These are phyloP conservation scores for Lepiota subincarnata DNA, from an alignment of 768 basidiomycete species.

Conservation along the genomic window DNA sequence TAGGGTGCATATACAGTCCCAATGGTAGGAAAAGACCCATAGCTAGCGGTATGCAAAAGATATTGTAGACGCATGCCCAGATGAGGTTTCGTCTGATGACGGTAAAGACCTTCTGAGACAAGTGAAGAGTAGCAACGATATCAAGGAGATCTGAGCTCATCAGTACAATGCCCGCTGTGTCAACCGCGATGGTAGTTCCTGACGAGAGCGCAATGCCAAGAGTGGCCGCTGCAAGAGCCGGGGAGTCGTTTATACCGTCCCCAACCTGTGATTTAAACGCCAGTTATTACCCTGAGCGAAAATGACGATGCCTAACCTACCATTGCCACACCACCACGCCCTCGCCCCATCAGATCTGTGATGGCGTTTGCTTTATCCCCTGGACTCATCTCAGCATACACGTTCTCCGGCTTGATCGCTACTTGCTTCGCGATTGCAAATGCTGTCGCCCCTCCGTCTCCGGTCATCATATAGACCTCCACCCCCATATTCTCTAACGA, in stretches of 20 bases:
- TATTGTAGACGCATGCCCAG: slow-evolving; percentile 95
- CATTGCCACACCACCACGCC: slow-evolving; percentile 83
- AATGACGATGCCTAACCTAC: slow-evolving; percentile 38
- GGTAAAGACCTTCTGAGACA: slow-evolving; percentile 82
- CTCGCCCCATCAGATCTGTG: slow-evolving; percentile 71
- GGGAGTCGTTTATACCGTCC: slow-evolving; percentile 98
- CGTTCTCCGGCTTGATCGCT: slow-evolving; percentile 76
- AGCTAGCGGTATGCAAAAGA: slow-evolving; percentile 93
- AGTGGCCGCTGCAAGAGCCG: slow-evolving; percentile 91
- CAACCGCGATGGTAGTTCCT: slow-evolving; percentile 95
- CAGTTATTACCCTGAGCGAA: no score
- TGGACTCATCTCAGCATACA: slow-evolving; percentile 92
- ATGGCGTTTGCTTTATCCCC: slow-evolving; percentile 91
- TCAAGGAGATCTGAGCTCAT: slow-evolving; percentile 97
- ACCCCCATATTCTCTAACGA: slow-evolving; percentile 88
- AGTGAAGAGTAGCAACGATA: slow-evolving; percentile 92
- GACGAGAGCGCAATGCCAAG: slow-evolving; percentile 96
- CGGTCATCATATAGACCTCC: slow-evolving; percentile 90
- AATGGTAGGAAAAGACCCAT: slow-evolving; percentile 96
- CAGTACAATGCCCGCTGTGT: slow-evolving; percentile 96
- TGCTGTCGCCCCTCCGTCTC: slow-evolving; percentile 84
- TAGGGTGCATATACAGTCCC: slow-evolving; percentile 91
- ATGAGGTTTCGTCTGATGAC: slow-evolving; percentile 91
- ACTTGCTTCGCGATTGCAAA: slow-evolving; percentile 85
- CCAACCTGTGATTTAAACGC: slow-evolving; percentile 62